Conservation (phyloP, 768 basidiomycete genomes). For the Suillus fuscotomentosus region DNA sequence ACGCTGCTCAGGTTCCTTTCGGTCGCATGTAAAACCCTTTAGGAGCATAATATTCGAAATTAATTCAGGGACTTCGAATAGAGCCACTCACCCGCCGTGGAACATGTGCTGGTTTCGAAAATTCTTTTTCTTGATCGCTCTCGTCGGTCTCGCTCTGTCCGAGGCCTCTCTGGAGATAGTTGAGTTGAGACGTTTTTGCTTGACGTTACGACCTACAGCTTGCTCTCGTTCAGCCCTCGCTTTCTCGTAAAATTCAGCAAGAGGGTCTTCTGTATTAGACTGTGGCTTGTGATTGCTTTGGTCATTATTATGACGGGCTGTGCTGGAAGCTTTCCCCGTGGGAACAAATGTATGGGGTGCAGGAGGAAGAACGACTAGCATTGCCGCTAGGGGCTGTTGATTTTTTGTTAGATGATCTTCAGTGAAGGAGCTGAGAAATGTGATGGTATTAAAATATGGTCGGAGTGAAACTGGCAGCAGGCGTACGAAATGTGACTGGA, state of each 20-base stretch:
- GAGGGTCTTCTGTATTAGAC: conserved; percentile 44
- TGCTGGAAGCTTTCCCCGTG: background rate
- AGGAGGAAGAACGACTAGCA: conserved; percentile 23
- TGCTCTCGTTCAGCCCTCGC: conserved; percentile 50
- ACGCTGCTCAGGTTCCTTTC: conserved; percentile 33
- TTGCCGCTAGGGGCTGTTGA: background rate
- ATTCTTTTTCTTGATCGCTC: conserved; percentile 21
- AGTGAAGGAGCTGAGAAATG: background rate
- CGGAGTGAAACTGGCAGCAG: background rate
- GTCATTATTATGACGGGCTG: conserved; percentile 4
- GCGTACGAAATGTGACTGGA: conserved; percentile 51
- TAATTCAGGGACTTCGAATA: background rate
- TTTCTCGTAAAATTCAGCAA: conserved; percentile 61
- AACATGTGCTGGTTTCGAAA: conserved; percentile 10
- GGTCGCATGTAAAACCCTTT: conserved; percentile 71
- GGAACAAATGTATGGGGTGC: conserved; percentile 19
- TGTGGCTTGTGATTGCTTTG: conserved; percentile 15
- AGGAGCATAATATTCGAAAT: background rate
- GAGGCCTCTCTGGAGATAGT: conserved; percentile 36
- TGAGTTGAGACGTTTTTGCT: background rate
- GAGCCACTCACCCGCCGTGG: background rate
- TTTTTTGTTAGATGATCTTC: background rate
- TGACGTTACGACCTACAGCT: conserved; percentile 31
- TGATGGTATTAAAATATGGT: background rate
- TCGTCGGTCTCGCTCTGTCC: conserved; percentile 38